A percentile compares a stretch with the other conserved stretches of the same genome.
These are phyloP conservation scores for Neodidymelliopsis sp. DNA, from an alignment of 2,329 filamentous ascomycete genomes.

Conservation along the genomic window DNA sequence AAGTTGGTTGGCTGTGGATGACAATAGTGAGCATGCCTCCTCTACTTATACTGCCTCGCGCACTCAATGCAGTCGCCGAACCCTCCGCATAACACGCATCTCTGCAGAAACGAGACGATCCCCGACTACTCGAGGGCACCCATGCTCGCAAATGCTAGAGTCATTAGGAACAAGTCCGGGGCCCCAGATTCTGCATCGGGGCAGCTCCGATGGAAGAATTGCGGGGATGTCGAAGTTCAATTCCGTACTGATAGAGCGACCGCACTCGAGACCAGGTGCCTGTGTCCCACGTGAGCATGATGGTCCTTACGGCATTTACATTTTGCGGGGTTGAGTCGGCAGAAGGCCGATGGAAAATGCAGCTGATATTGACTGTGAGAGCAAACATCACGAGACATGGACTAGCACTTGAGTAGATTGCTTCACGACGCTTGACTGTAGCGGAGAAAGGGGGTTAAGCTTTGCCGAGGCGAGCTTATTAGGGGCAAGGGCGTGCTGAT, in stretches of 20 bases:
- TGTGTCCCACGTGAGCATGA: neutral
- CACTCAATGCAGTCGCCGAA: neutral
- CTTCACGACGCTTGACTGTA: neutral
- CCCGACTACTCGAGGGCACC: neutral
- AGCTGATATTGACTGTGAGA: neutral
- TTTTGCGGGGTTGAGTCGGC: slow-evolving; percentile 8
- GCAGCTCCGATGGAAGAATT: neutral
- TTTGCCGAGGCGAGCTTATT: slow-evolving; percentile 19
- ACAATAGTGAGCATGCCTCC: neutral
- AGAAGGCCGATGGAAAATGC: slow-evolving; percentile 7
- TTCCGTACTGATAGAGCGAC: neutral
- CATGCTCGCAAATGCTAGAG: neutral
- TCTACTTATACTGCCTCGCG: neutral
- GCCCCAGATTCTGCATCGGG: slow-evolving; percentile 9
- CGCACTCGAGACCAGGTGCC: neutral
- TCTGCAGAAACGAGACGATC: too few species aligned
- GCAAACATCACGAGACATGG: slow-evolving; percentile 1
- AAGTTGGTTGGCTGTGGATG: neutral
- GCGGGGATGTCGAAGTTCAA: neutral
- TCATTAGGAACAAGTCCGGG: slow-evolving; percentile 1
- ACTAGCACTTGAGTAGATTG: neutral
- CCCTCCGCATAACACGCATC: neutral
- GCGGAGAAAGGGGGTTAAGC: slow-evolving; percentile 1
- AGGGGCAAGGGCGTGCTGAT: slow-evolving; percentile 8
- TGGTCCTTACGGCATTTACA: neutral